Evolutionary conservation across 768 basidiomycete species (phyloP).

Genomic region (Rhodosporidiobolus sp.): DNA sequence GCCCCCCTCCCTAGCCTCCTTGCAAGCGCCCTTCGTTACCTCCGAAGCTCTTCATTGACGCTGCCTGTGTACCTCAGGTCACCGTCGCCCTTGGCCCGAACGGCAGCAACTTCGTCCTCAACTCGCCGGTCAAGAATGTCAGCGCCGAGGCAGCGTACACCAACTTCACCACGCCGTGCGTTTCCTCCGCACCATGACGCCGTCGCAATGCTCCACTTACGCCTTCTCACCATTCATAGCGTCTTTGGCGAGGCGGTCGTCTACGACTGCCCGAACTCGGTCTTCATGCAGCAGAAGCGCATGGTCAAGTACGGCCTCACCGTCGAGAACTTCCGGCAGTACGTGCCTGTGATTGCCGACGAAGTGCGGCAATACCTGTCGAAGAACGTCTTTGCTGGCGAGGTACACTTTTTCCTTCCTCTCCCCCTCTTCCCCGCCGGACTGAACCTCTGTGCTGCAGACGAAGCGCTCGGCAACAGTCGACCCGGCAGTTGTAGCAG

Average conservation of each 20-base stretch:
- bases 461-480: conserved; percentile 45
- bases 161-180: conserved; percentile 49
- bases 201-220: neutral
- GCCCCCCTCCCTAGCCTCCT: neutral
- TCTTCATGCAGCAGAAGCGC: conserved; percentile 98
- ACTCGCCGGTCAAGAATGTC: conserved; percentile 83
- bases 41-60: too few relatives aligned
- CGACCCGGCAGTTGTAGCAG: conserved; percentile 66
- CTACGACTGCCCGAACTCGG: conserved; percentile 91
- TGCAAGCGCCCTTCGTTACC: too few relatives aligned
- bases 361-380: conserved; percentile 35
- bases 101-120: conserved; percentile 90
- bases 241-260: conserved; percentile 97
- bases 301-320: conserved; percentile 94
- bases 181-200: conserved; percentile 57
- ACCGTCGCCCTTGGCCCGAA: conserved; percentile 89
- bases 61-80: conserved; percentile 50
- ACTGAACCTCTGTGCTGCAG: too few relatives aligned
- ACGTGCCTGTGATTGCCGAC: conserved; percentile 54
- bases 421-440: neutral
- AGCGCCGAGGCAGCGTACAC: conserved; percentile 95
- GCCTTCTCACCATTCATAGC: conserved; percentile 54
- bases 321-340: conserved; percentile 80
- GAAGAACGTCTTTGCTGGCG: conserved; percentile 27
- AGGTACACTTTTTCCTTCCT: neutral